Conservation (phyloP, 768 basidiomycete genomes). For the Gloeopeniophorella convolvens region DNA sequence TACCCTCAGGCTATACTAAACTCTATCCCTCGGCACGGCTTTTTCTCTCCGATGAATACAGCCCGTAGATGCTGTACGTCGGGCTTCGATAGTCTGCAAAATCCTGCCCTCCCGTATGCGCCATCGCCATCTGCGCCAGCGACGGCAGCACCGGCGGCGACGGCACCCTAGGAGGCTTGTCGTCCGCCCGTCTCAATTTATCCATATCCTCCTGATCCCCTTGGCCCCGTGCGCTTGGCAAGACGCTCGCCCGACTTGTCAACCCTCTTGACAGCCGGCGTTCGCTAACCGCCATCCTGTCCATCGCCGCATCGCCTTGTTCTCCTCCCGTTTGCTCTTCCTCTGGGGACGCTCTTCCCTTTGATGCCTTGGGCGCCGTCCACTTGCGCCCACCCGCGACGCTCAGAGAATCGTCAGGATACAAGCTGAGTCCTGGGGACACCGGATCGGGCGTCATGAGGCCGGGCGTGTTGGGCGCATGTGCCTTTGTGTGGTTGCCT, state of each 20-base stretch:
- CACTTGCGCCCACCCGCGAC: constrained; percentile 37
- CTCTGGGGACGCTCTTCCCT: constrained; percentile 26
- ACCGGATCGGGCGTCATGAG: constrained; percentile 30
- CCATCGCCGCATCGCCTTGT: no score
- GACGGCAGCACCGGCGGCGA: constrained; percentile 71
- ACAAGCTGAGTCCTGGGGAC: constrained; percentile 57
- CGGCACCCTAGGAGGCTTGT: constrained; percentile 72
- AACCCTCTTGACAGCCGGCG: neutral
- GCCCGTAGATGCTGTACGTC: constrained; percentile 75
- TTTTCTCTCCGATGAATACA: constrained; percentile 62
- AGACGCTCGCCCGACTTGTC: neutral
- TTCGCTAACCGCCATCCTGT: neutral
- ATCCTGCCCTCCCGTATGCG: constrained; percentile 53
- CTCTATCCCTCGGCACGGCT: constrained; percentile 32
- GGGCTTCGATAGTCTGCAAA: constrained; percentile 69
- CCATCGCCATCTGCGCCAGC: constrained; percentile 69
- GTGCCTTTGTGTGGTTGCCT: constrained; percentile 35
- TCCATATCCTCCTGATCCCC: constrained; percentile 28
- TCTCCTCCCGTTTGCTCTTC: constrained; percentile 27
- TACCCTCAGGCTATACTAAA: neutral
- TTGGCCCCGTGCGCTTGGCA: constrained; percentile 9
- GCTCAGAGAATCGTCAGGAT: constrained; percentile 69
- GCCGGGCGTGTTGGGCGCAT: constrained; percentile 33
- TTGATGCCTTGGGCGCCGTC: constrained; percentile 20
- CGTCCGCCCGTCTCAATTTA: constrained; percentile 34